Base-by-base conservation (phyloP, 2,329 filamentous ascomycete species). In the Fusarium staphyleae region DNA sequence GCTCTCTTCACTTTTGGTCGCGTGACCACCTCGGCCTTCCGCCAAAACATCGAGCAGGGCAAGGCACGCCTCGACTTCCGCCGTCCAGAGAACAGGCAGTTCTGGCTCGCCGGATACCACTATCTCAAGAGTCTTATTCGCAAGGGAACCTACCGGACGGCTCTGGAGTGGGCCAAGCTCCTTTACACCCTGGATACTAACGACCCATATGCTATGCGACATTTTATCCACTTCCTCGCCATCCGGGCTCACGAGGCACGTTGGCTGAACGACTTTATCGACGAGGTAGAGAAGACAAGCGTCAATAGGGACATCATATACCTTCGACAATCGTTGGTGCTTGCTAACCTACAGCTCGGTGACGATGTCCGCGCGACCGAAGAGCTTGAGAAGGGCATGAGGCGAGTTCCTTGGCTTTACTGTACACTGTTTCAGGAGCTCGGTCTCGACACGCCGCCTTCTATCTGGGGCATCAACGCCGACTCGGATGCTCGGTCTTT, bases 1-100 rank as follows among this genome's bases (percentile, higher is more conserved):
- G 93, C 93, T 0, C 81, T 99, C 5, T 98, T 97, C 75, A 90
- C 90, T 0, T 93, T 98, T 70, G 95, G 93, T n/a, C 85, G 93
- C 30, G 90, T 92, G 3, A 87, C 91, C 0, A 87, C 95, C 54
- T 93, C 91, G 8, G 85, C 89, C 0, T 99, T 98, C 71, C 81
- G 87, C 7, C 84, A 85, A 49, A 87, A 88, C 58, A 74, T 99
- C 5, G 83, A 89, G 48, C 83, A 87, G 68, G 95, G 95, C 28
- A 87, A 87, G 62, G 93, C 91, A 5, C 83, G 91, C 13, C 77
- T 99, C 9, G 86, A 93, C 68, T 98, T 97, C 69, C 75, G 81
- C 15, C 81, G 91, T 30, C 87, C 89, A 0, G 93, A 96, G 71
- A 98, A 98, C 71, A 84, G 95, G 35, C 93, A 98, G 72, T 87